Evolutionary conservation across 129 eudicot species (phyloP).

Genomic region (Ambrosia trifida): DNA sequence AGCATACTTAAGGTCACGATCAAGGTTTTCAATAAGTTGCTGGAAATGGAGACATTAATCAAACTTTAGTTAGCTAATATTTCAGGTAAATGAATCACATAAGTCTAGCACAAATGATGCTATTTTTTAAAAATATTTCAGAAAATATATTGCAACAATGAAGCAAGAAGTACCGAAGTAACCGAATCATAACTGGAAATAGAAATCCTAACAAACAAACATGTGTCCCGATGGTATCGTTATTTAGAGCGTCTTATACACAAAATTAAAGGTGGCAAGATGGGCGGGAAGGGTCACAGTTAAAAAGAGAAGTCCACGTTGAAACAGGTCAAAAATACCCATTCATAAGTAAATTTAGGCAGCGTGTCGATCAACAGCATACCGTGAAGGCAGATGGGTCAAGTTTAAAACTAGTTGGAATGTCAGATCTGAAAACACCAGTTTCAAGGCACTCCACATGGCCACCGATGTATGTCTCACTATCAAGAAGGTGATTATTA

Average conservation of each 20-base stretch:
- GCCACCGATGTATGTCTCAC: constrained; percentile 99
- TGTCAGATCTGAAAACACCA: constrained; percentile 99
- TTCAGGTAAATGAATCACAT: neutral
- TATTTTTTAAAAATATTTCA: neutral
- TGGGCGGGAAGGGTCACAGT: neutral
- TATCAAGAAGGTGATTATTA: constrained; percentile 75
- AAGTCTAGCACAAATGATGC: constrained; percentile 2
- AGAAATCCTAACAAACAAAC: too few relatives aligned
- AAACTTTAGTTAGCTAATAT: neutral
- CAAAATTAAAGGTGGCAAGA: neutral
- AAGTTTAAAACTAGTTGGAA: constrained; percentile 90
- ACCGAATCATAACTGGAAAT: too few relatives aligned
- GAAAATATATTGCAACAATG: neutral
- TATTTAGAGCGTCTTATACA: neutral
- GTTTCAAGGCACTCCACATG: constrained; percentile 99
- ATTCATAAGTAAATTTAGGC: constrained; percentile 1
- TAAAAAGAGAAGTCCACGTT: neutral
- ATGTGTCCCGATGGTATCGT: too few relatives aligned
- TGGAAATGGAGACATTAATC: constrained; percentile 32
- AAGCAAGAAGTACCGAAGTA: neutral
- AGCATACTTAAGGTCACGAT: constrained; percentile 97
- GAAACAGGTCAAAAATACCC: neutral
- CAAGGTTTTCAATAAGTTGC: constrained; percentile 91
- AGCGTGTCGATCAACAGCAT: constrained; percentile 8
- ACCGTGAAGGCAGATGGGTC: constrained; percentile 94